Conservation (phyloP, 2,329 filamentous ascomycete species). For the Arthrinium puccinioides region DNA sequence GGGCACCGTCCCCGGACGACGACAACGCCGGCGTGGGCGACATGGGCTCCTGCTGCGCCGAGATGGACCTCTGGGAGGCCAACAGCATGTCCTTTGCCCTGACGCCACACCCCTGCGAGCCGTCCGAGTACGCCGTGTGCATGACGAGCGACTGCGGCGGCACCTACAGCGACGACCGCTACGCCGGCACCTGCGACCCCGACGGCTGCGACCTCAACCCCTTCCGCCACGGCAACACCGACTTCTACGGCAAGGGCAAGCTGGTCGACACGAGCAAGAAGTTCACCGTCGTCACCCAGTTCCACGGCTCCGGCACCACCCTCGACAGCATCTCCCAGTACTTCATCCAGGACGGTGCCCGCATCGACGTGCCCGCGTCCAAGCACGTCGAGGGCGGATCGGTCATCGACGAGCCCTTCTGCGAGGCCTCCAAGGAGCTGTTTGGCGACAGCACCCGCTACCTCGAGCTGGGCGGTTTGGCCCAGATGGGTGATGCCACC, state of each 20-base stretch:
- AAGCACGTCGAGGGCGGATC: constrained; percentile 18
- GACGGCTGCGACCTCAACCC: constrained; percentile 59
- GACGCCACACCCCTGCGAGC: constrained; percentile 52
- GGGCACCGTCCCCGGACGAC: constrained; percentile 37
- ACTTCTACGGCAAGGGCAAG: constrained; percentile 50
- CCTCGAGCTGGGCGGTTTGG: constrained; percentile 40
- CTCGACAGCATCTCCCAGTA: constrained; percentile 46
- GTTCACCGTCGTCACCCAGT: constrained; percentile 54
- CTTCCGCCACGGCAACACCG: constrained; percentile 50
- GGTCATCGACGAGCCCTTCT: constrained; percentile 44
- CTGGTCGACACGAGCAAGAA: constrained; percentile 46
- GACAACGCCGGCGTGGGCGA: constrained; percentile 37
- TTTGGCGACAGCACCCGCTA: constrained; percentile 45
- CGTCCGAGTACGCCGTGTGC: constrained; percentile 37
- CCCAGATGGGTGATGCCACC: constrained; percentile 43
- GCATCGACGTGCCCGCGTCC: constrained; percentile 36
- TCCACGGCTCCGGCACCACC: constrained; percentile 38
- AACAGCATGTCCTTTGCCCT: constrained; percentile 50
- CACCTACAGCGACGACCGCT: constrained; percentile 37
- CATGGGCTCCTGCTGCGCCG: constrained; percentile 45
- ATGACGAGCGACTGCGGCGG: constrained; percentile 34
- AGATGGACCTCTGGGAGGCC: constrained; percentile 55
- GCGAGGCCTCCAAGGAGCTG: constrained; percentile 40
- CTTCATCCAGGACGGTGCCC: constrained; percentile 48
- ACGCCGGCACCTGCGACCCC: constrained; percentile 50